Evolutionary conservation across 495 filamentous ascomycete genomes (phyloP), one percentile per base, ranked within the genome.

Genomic region (Elaphomyces granulatus): DNA sequence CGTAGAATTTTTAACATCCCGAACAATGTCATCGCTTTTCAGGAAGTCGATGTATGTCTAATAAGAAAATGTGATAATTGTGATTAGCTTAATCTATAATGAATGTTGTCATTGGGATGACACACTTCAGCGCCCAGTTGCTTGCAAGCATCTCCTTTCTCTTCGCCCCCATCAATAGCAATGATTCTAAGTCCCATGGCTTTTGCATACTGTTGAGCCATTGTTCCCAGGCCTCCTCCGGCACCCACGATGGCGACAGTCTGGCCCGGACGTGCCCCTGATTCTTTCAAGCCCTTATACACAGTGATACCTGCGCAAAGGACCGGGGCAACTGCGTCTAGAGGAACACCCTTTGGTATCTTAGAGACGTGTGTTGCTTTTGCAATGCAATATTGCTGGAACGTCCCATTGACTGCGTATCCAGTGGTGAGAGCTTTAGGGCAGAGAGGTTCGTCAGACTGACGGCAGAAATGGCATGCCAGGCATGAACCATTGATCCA

Each of bases 281-380:
- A 81, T 56, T 88, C 83, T 62, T 93, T 93, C 34, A 94, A 55
- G 14, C 82, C 87, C 63, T 92, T 93, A 69, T 93, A 94, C 45
- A 90, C 86, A 18, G 87, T 94, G 54, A 94, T 77, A 53, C 86
- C 86, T 38, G 83, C 86, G 54, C 83, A 90, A 7, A 94, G 72
- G 34, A 92, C 74, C n/a, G 86, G 86, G 6, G 87, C 73, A 20
- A 86, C 67, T 14, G 72, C 83, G 49, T 87, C 87, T 16, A 94
- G 76, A 35, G 75, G 64, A 34, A 79, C 63, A 2, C 77, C 70
- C 50, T 88, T 79, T 31, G 81, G 82, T 40, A 95, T 76, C 35
- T 77, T 74, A 12, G 83, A 81, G 3, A 86, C 75, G 55, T 92
- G 80, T 12, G 77, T 72, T 2, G 85, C 85, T 57, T 93, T 92